A percentile compares a stretch with the other conserved stretches of the same genome.
phyloP scores from a whole-genome alignment of 2,329 filamentous ascomycete genomes.

The Alternaria sp. region DNA sequence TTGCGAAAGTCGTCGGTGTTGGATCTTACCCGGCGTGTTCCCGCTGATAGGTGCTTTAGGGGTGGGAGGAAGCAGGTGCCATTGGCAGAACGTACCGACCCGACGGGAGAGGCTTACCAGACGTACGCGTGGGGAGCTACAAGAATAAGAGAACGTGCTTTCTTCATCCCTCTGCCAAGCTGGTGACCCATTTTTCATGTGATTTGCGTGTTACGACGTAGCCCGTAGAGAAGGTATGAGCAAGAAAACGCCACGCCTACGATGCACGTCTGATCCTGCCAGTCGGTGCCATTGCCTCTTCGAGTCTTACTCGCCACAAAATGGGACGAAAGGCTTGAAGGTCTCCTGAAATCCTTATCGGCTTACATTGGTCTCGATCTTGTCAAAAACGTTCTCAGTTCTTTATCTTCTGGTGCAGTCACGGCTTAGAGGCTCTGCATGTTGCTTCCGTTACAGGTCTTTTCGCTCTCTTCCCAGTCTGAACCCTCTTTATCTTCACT shows the following conservation, averaged over 20 bases:
- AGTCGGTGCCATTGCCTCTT: not conserved
- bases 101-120: not conserved
- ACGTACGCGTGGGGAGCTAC: not conserved
- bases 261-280: slow-evolving; percentile 3
- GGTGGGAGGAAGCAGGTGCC: not conserved
- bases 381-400: not conserved
- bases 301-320: not conserved
- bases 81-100: not conserved
- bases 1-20: not conserved
- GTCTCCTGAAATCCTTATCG: not conserved
- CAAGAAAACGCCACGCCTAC: slow-evolving; percentile 1
- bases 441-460: not conserved
- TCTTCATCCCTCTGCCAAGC: not conserved
- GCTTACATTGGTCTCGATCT: not conserved
- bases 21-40: not conserved
- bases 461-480: not conserved
- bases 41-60: not conserved
- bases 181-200: not conserved
- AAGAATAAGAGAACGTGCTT: not conserved
- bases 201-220: not conserved
- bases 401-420: not conserved
- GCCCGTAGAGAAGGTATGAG: not conserved
- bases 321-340: not conserved
- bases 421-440: not conserved
- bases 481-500: not conserved